Conservation (phyloP, 495 filamentous ascomycete genomes). For the Aspergillus bertholletiae region DNA sequence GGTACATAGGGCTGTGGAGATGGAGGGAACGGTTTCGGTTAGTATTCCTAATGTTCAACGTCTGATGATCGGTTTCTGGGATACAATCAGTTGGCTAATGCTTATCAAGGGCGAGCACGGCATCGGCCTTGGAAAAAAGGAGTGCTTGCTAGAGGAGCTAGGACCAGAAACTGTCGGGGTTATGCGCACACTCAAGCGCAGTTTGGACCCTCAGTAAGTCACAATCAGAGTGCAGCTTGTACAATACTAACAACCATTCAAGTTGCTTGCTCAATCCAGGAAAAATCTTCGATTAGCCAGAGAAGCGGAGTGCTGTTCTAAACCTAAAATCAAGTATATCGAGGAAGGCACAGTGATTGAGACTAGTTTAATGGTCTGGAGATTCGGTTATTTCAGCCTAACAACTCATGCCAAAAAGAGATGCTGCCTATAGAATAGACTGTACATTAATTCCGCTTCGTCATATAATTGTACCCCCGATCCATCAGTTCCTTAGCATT, state of each 20-base stretch:
- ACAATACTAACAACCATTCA: neutral
- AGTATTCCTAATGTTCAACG: neutral
- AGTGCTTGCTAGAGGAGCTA: constrained; percentile 65
- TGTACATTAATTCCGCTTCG: neutral
- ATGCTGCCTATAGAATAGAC: too few species aligned
- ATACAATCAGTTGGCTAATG: neutral
- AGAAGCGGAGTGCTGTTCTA: neutral
- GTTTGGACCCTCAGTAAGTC: constrained; percentile 62
- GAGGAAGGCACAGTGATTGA: too few species aligned
- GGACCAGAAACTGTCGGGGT: constrained; percentile 70
- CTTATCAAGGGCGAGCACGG: constrained; percentile 66
- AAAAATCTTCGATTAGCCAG: constrained; percentile 62
- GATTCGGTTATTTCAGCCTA: too few species aligned
- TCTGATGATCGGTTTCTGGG: neutral
- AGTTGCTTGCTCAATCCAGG: constrained; percentile 81
- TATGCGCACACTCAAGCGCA: constrained; percentile 76
- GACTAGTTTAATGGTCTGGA: too few species aligned
- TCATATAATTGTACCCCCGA: neutral
- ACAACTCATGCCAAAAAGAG: too few species aligned
- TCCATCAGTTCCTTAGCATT: neutral
- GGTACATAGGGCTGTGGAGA: constrained; percentile 75
- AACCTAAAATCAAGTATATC: too few species aligned
- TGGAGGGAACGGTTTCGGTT: constrained; percentile 68
- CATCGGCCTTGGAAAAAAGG: constrained; percentile 80
- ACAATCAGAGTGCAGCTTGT: neutral